A percentile compares a stretch with the other conserved stretches of the same genome.
phyloP scores from a whole-genome alignment of 2,329 filamentous ascomycete genomes.

The Dactylella cylindrospora region DNA sequence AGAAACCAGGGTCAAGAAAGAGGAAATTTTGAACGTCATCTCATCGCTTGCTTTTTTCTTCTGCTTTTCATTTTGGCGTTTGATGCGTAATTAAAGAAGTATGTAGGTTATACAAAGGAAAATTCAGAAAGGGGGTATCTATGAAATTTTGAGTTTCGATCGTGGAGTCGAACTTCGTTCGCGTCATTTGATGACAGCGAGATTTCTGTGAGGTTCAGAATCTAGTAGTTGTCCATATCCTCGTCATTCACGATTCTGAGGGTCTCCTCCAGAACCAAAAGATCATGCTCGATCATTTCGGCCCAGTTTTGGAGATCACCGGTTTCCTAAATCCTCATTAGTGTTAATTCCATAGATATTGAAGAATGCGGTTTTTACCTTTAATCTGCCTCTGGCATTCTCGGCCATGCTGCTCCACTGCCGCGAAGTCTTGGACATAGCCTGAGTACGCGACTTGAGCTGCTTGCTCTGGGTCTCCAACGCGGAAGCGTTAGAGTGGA shows the following conservation, averaged over 20 bases:
- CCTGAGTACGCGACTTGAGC: conserved; percentile 62
- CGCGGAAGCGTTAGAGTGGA: conserved; percentile 69
- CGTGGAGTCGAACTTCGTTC: conserved; percentile 58
- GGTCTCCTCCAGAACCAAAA: conserved; percentile 66
- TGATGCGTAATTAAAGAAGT: not conserved
- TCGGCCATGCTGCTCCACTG: conserved; percentile 66
- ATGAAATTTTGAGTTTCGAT: conserved; percentile 74
- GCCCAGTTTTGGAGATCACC: conserved; percentile 86
- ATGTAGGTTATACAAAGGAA: conserved; percentile 47
- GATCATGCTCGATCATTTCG: conserved; percentile 72
- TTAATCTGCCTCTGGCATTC: conserved; percentile 65
- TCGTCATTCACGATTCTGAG: conserved; percentile 58
- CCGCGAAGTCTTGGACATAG: conserved; percentile 65
- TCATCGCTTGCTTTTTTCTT: not conserved
- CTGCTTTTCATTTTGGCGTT: not conserved
- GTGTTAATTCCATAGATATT: conserved; percentile 3
- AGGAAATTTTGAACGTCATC: conserved; percentile 2
- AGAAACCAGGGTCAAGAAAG: not conserved
- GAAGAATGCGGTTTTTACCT: conserved; percentile 55
- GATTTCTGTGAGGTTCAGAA: not conserved
- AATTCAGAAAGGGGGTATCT: conserved; percentile 43
- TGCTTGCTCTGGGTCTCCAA: conserved; percentile 69
- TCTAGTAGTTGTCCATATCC: conserved; percentile 46
- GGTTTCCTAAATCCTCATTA: conserved; percentile 56
- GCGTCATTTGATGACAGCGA: not conserved